These are phyloP conservation scores for Platismatia glauca DNA, from an alignment of 495 filamentous ascomycete genomes.

Conservation along the genomic window DNA sequence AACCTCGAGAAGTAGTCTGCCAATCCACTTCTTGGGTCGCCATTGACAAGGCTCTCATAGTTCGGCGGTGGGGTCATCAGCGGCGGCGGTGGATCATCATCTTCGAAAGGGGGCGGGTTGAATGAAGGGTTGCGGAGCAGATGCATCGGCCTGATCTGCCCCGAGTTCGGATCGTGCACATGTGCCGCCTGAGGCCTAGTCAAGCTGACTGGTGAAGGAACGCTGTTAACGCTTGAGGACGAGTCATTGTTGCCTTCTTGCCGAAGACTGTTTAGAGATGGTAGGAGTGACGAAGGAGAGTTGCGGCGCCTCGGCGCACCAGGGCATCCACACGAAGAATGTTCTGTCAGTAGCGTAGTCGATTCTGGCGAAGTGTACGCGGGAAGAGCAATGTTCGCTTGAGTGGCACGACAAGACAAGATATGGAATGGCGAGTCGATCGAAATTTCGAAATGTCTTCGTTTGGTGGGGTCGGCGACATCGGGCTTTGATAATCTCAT, in stretches of 20 bases:
- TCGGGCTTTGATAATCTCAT: slow-evolving; percentile 90
- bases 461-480: slow-evolving; percentile 65
- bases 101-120: slow-evolving; percentile 86
- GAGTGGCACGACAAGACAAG: slow-evolving; percentile 85
- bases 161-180: slow-evolving; percentile 37
- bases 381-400: slow-evolving; percentile 82
- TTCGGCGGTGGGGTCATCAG: slow-evolving; percentile 78
- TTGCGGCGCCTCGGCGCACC: slow-evolving; percentile 46
- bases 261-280: slow-evolving; percentile 31
- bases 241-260: slow-evolving; percentile 25
- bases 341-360: slow-evolving; percentile 38
- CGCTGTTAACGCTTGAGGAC: slow-evolving; percentile 18
- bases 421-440: slow-evolving; percentile 97
- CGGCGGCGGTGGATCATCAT: slow-evolving; percentile 75
- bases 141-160: slow-evolving; percentile 64
- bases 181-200: slow-evolving; percentile 42
- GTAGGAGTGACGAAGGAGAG: slow-evolving; percentile 35
- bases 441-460: slow-evolving; percentile 95
- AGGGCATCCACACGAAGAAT: slow-evolving; percentile 68
- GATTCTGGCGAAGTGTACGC: slow-evolving; percentile 63
- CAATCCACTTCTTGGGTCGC: slow-evolving; percentile 67
- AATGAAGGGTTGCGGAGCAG: slow-evolving; percentile 79
- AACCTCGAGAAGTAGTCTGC: slow-evolving; percentile 84
- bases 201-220: slow-evolving; percentile 32
- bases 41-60: slow-evolving; percentile 71